Evolutionary conservation across 2,329 filamentous ascomycete species (phyloP).

Genomic region (Penicillium frequentans): DNA sequence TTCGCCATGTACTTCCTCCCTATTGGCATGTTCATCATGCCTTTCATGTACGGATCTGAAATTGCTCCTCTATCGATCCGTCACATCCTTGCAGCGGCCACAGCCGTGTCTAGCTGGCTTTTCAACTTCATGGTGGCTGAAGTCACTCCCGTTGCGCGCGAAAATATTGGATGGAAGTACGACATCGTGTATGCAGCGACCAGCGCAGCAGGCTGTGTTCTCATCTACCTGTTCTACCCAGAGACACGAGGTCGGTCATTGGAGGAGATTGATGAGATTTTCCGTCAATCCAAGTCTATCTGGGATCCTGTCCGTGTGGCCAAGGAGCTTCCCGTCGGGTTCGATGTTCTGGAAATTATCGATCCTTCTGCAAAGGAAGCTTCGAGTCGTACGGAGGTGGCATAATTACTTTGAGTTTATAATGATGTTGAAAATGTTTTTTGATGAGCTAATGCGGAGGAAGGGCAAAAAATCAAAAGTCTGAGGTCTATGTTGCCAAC

Average conservation of each 20-base stretch:
- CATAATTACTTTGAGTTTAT: neutral
- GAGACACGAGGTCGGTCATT: conserved; percentile 13
- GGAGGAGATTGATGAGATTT: conserved; percentile 18
- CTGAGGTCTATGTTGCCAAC: neutral
- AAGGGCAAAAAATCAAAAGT: neutral
- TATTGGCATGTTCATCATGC: conserved; percentile 13
- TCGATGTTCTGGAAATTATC: neutral
- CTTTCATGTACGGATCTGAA: conserved; percentile 12
- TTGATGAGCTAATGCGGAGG: neutral
- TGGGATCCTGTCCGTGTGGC: conserved; percentile 9
- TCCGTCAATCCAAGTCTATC: conserved; percentile 5
- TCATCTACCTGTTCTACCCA: conserved; percentile 17
- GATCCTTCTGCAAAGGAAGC: neutral
- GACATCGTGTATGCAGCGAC: conserved; percentile 7
- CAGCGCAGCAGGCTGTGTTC: conserved; percentile 4
- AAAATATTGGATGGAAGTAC: conserved; percentile 8
- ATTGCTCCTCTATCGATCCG: conserved; percentile 8
- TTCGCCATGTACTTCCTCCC: conserved; percentile 3
- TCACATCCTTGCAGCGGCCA: neutral
- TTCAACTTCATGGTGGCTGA: conserved; percentile 12
- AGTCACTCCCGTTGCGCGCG: conserved; percentile 2
- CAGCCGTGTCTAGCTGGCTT: conserved; percentile 5
- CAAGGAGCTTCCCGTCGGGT: conserved; percentile 3
- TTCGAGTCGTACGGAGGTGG: neutral
- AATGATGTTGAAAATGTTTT: neutral